phyloP scores from a whole-genome alignment of 2,329 filamentous ascomycete species.

The Fusarium sp. region DNA sequence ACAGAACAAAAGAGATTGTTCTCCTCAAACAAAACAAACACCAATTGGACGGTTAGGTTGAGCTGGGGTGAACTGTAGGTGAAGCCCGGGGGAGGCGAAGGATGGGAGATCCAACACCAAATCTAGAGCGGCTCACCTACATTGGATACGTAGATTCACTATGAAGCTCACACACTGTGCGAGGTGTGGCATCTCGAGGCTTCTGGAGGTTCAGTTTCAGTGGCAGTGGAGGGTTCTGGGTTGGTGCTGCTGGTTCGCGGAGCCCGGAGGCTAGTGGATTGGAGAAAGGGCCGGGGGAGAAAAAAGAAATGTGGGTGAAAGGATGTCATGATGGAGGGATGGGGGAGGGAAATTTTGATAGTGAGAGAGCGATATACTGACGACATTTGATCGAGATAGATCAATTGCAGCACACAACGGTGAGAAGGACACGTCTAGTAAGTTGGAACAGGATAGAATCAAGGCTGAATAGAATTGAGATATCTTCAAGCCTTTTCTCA shows the following conservation, averaged over 20 bases:
- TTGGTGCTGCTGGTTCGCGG: conserved; percentile 16
- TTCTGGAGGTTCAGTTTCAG: conserved; percentile 29
- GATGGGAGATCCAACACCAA: conserved; percentile 35
- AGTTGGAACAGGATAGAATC: neutral
- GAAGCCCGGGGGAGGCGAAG: conserved; percentile 36
- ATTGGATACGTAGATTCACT: neutral
- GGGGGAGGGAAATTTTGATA: conserved; percentile 16
- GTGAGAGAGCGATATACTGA: conserved; percentile 20
- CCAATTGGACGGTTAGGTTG: conserved; percentile 38
- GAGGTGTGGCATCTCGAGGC: conserved; percentile 20
- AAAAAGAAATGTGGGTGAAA: conserved; percentile 37
- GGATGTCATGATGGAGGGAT: conserved; percentile 40
- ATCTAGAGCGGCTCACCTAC: conserved; percentile 33
- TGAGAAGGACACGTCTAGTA: neutral
- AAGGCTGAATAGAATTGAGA: neutral
- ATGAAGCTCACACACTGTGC: conserved; percentile 22
- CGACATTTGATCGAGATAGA: conserved; percentile 20
- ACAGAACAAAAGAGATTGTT: conserved; percentile 15
- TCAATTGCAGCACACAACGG: conserved; percentile 13
- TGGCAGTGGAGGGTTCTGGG: conserved; percentile 13
- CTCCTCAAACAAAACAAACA: conserved; percentile 27
- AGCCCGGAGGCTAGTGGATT: conserved; percentile 29
- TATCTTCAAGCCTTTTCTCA: neutral
- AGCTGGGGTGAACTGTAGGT: conserved; percentile 21
- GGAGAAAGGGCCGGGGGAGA: conserved; percentile 29